Evolutionary conservation across 2,329 filamentous ascomycete genomes (phyloP).

Genomic region (Aspergillus carbonarius): DNA sequence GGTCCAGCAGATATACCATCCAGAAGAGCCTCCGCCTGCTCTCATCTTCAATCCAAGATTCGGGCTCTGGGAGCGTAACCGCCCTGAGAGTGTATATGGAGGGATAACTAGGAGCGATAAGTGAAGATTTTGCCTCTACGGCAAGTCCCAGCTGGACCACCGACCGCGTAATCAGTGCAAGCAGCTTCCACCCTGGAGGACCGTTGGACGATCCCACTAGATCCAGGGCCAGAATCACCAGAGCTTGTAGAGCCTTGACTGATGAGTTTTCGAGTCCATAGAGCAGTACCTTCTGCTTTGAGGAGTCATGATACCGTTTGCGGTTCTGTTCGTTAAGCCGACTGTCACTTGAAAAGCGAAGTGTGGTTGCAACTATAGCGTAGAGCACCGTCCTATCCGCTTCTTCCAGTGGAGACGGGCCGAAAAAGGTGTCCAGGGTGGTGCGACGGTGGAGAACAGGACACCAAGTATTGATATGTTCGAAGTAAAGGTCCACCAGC

Average conservation of each 20-base stretch:
- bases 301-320: constrained; percentile 72
- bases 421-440: constrained; percentile 79
- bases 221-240: constrained; percentile 83
- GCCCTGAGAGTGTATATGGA: constrained; percentile 88
- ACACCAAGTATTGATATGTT: constrained; percentile 80
- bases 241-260: constrained; percentile 80
- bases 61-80: constrained; percentile 78
- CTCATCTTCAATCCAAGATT: constrained; percentile 87
- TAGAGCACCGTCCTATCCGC: constrained; percentile 80
- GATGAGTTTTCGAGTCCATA: constrained; percentile 89
- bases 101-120: constrained; percentile 73
- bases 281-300: constrained; percentile 81
- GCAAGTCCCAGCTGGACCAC: constrained; percentile 85
- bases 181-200: constrained; percentile 86
- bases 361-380: constrained; percentile 82
- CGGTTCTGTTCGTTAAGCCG: constrained; percentile 72
- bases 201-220: constrained; percentile 85
- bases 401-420: constrained; percentile 72
- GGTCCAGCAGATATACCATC: constrained; percentile 89
- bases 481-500: constrained; percentile 74
- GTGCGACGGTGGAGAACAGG: constrained; percentile 84
- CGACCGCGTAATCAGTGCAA: constrained; percentile 83
- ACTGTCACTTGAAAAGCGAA: constrained; percentile 77
- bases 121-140: constrained; percentile 76
- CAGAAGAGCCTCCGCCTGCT: constrained; percentile 81